Percentiles rank a stretch among this genome's conserved stretches.
Evolutionary conservation across 768 basidiomycete genomes (phyloP).

Genomic region (Mycena olivaceomarginata): DNA sequence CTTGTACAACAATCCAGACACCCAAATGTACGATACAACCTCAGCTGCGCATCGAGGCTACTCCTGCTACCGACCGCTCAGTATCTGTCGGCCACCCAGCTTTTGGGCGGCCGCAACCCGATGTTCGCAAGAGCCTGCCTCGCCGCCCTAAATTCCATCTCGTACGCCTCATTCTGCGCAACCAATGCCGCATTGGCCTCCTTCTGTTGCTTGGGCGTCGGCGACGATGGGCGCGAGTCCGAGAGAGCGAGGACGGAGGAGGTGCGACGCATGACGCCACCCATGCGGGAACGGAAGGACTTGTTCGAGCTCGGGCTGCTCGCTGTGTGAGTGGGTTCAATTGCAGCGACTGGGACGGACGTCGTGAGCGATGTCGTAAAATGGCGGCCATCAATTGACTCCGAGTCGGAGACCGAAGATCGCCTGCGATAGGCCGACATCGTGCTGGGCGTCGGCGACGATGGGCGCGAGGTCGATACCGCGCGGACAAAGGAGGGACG

Average conservation of each 20-base stretch:
- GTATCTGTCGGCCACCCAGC: conserved; percentile 29
- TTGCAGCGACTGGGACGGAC: too few relatives aligned
- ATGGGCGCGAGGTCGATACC: too few relatives aligned
- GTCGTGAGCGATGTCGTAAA: too few relatives aligned
- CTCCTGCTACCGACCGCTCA: conserved; percentile 24
- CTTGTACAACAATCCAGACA: too few relatives aligned
- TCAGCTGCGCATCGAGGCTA: conserved; percentile 37
- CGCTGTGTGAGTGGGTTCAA: too few relatives aligned
- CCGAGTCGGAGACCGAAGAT: too few relatives aligned
- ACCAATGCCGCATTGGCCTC: conserved; percentile 86
- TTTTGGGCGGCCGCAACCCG: conserved; percentile 79
- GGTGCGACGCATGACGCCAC: conserved; percentile 75
- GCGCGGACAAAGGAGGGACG: too few relatives aligned
- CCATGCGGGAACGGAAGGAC: conserved; percentile 77
- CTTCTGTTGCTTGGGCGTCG: conserved; percentile 81
- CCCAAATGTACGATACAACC: background rate
- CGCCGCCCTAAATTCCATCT: conserved; percentile 88
- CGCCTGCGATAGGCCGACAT: conserved; percentile 8
- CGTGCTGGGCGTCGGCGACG: background rate
- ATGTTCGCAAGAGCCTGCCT: conserved; percentile 86
- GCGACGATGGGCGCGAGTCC: conserved; percentile 48
- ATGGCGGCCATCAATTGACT: too few relatives aligned
- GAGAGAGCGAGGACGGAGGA: conserved; percentile 71
- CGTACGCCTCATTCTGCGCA: conserved; percentile 89
- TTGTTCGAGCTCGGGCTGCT: conserved; percentile 59